phyloP scores from a whole-genome alignment of 306 rosid species.

The Begonia fuchsioides region DNA sequence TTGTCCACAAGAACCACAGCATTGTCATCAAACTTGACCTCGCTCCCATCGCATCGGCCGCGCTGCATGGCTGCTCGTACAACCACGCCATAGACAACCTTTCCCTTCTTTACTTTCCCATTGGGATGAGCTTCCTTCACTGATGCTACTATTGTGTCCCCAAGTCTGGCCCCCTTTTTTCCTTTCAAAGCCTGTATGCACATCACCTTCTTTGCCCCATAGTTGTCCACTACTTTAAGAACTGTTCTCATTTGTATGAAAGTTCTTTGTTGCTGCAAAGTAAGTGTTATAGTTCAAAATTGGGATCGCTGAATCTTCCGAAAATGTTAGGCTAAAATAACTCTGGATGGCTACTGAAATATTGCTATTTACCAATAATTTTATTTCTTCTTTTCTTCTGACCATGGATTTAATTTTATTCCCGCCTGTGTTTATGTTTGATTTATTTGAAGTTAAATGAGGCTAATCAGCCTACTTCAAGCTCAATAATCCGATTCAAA shows the following conservation, averaged over 20 bases:
- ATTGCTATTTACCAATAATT: too few relatives aligned
- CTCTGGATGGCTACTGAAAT: too few relatives aligned
- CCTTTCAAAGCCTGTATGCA: constrained; percentile 85
- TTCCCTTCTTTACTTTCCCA: constrained; percentile 68
- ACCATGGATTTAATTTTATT: too few relatives aligned
- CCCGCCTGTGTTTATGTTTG: too few relatives aligned
- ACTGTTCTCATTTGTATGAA: constrained; percentile 91
- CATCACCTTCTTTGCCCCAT: constrained; percentile 82
- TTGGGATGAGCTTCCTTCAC: constrained; percentile 89
- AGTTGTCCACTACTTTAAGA: constrained; percentile 86
- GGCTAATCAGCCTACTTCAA: too few relatives aligned
- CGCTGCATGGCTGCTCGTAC: constrained; percentile 63
- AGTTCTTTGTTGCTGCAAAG: constrained; percentile 55
- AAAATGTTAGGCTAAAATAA: too few relatives aligned
- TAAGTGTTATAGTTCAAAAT: not conserved
- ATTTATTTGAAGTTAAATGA: too few relatives aligned
- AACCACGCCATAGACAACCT: constrained; percentile 52
- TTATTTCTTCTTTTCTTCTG: too few relatives aligned
- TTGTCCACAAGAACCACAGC: constrained; percentile 79
- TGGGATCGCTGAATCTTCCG: too few relatives aligned
- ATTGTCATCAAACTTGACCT: constrained; percentile 79
- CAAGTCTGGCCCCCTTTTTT: constrained; percentile 78
- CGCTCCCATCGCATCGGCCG: constrained; percentile 82
- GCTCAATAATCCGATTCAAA: too few relatives aligned
- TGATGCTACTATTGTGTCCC: constrained; percentile 80